Conservation (phyloP, 2,329 filamentous ascomycete genomes). For the Monilinia laxa region DNA sequence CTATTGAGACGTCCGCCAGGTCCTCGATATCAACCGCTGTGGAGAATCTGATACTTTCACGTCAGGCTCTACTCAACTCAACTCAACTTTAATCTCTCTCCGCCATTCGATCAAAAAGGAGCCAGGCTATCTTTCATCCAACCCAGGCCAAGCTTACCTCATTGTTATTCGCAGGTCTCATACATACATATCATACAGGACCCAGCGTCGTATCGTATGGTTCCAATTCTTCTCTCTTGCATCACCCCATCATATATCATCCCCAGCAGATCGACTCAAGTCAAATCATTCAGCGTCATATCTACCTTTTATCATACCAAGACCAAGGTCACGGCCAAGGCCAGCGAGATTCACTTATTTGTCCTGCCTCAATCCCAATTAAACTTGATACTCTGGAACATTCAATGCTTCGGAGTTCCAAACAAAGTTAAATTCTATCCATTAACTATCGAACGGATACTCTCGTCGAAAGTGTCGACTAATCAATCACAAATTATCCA, state of each 20-base stretch:
- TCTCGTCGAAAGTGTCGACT: conserved; percentile 13
- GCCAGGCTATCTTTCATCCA: conserved; percentile 12
- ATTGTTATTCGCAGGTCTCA: conserved; percentile 16
- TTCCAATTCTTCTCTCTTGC: conserved; percentile 13
- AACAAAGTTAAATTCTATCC: conserved; percentile 5
- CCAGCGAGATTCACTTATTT: conserved; percentile 1
- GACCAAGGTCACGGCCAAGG: conserved; percentile 9
- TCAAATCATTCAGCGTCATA: conserved; percentile 13
- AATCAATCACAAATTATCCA: conserved; percentile 20
- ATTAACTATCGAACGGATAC: conserved; percentile 19
- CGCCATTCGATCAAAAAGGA: conserved; percentile 1
- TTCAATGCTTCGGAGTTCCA: not conserved
- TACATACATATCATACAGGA: conserved; percentile 19
- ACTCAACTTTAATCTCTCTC: not conserved
- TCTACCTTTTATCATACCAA: not conserved
- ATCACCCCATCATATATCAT: conserved; percentile 9
- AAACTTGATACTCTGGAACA: conserved; percentile 5
- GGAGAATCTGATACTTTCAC: conserved; percentile 18
- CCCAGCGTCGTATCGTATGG: conserved; percentile 18
- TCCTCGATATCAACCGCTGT: not conserved
- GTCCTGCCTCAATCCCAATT: conserved; percentile 6
- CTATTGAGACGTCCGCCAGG: conserved; percentile 2
- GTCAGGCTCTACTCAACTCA: conserved; percentile 14
- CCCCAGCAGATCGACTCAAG: not conserved
- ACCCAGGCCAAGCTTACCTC: conserved; percentile 19